A percentile compares a stretch with the other conserved stretches of the same genome.
Evolutionary conservation across 148 eudicot species (phyloP).

Genomic region (Cornus suecica): DNA sequence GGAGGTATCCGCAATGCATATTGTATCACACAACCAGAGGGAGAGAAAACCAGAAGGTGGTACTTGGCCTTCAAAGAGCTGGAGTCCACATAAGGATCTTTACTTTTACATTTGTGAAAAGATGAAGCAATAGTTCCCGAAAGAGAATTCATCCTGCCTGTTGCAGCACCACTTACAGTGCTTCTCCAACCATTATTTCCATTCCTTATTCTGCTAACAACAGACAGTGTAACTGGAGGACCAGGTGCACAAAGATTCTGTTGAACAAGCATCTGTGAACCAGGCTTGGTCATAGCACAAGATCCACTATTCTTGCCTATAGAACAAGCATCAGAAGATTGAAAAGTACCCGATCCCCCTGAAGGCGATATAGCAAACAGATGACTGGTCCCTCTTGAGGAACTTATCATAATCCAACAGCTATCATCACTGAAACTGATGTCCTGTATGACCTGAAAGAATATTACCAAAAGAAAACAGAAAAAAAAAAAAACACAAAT

Average conservation of each 20-base stretch:
- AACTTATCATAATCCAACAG: constrained; percentile 72
- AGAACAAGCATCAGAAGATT: constrained; percentile 29
- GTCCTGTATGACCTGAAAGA: constrained; percentile 76
- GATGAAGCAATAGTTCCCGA: constrained; percentile 61
- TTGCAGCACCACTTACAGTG: constrained; percentile 64
- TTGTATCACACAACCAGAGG: constrained; percentile 66
- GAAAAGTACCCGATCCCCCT: constrained; percentile 55
- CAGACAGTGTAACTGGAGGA: constrained; percentile 61
- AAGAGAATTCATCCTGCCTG: constrained; percentile 41
- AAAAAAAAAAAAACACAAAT: no score
- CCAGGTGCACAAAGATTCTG: constrained; percentile 34
- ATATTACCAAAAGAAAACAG: constrained; percentile 1
- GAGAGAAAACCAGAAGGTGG: constrained; percentile 63
- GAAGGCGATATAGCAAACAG: constrained; percentile 75
- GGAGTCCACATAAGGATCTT: constrained; percentile 15
- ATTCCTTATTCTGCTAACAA: constrained; percentile 64
- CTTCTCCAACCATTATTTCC: constrained; percentile 66
- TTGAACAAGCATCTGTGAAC: constrained; percentile 32
- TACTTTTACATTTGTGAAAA: constrained; percentile 50
- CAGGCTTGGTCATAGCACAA: constrained; percentile 27
- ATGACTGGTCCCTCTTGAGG: constrained; percentile 85
- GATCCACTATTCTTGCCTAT: constrained; percentile 24
- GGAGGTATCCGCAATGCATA: constrained; percentile 44
- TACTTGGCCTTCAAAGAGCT: constrained; percentile 32
- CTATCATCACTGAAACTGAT: constrained; percentile 80